phyloP scores from a whole-genome alignment of 345 rosid species.

The Jatropha curcas region DNA sequence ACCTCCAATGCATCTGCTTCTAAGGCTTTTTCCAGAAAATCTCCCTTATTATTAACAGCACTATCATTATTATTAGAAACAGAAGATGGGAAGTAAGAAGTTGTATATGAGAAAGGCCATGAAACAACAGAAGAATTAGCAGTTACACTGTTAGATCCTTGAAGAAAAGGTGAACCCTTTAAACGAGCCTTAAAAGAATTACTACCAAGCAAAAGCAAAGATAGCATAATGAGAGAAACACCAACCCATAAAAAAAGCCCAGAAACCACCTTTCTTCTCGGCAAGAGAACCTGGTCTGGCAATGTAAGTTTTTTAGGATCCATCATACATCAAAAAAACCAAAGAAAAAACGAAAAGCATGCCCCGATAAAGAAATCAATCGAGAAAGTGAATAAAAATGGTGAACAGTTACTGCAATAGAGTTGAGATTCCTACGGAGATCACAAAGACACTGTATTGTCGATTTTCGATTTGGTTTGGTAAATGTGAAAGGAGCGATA shows the following conservation, averaged over 20 bases:
- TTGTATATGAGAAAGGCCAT: conserved; percentile 33
- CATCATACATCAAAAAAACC: conserved; percentile 28
- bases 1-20: conserved; percentile 17
- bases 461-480: background rate
- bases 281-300: conserved; percentile 44
- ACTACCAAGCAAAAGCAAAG: conserved; percentile 43
- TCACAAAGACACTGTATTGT: background rate
- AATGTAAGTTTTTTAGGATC: conserved; percentile 42
- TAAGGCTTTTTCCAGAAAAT: background rate
- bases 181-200: conserved; percentile 42
- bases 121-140: conserved; percentile 32
- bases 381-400: background rate
- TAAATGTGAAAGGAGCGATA: background rate
- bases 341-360: no score
- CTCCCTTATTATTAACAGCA: background rate
- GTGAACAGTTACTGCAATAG: background rate
- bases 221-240: conserved; percentile 44
- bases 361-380: no score
- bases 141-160: conserved; percentile 36
- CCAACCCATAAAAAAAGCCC: conserved; percentile 52
- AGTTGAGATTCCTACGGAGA: conserved; percentile 1
- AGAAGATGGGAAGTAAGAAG: conserved; percentile 11
- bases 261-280: conserved; percentile 43
- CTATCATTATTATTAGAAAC: background rate
- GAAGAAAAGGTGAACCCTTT: conserved; percentile 43